phyloP scores from a whole-genome alignment of 257 asterid species.

The Mitragyna speciosa region DNA sequence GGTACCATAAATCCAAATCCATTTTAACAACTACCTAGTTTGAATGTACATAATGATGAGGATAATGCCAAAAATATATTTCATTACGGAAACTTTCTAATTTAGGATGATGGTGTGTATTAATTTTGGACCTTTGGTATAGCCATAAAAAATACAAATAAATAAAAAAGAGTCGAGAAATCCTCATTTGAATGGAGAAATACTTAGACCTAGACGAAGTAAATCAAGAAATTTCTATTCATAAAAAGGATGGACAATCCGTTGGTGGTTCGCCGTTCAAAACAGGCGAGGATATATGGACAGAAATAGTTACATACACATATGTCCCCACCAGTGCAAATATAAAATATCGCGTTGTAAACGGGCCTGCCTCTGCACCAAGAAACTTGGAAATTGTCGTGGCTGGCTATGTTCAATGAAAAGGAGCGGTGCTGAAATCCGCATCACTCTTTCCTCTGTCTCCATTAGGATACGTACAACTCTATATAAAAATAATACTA shows the following conservation, averaged over 20 bases:
- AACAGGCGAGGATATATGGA: no score
- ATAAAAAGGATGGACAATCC: background rate
- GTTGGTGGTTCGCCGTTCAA: background rate
- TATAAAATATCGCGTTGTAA: background rate
- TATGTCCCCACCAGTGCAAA: background rate
- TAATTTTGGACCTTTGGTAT: background rate
- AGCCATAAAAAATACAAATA: background rate
- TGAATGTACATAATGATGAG: no score
- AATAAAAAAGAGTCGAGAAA: background rate
- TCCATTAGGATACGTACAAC: background rate
- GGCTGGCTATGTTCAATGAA: conserved; percentile 29
- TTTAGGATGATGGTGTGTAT: background rate
- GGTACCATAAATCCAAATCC: no score
- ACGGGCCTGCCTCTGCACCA: conserved; percentile 42
- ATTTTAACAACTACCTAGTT: no score
- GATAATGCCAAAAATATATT: background rate
- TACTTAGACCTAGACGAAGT: no score
- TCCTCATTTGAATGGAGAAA: background rate
- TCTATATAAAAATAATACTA: background rate
- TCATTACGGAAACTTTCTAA: background rate
- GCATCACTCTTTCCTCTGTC: conserved; percentile 29
- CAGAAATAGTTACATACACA: no score
- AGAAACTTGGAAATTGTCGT: conserved; percentile 57
- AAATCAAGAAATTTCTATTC: background rate
- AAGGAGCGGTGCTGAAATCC: conserved; percentile 29